Conservation (phyloP, 345 rosid species). For the Brassica nigra region DNA sequence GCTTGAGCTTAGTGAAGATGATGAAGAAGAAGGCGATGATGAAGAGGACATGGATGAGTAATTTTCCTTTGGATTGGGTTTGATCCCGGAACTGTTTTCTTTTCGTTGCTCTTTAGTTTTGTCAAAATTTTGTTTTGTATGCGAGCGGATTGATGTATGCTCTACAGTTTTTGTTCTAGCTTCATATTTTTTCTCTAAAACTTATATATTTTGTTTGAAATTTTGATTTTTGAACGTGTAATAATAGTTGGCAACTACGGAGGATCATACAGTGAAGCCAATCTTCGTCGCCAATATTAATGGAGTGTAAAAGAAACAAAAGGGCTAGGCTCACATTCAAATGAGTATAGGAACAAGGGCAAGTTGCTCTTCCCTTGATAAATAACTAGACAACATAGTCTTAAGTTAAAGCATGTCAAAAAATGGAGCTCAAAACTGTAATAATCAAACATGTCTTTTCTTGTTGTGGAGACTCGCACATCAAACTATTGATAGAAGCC, state of each 20-base stretch:
- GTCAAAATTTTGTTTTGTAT: slow-evolving; percentile 7
- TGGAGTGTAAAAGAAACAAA: not conserved
- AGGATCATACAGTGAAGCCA: not conserved
- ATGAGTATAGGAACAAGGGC: not conserved
- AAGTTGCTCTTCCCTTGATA: not conserved
- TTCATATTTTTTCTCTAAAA: not conserved
- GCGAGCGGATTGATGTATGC: slow-evolving; percentile 6
- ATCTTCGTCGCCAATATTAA: not conserved
- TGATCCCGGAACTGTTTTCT: not conserved
- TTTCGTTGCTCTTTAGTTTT: not conserved
- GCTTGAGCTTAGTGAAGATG: slow-evolving; percentile 48
- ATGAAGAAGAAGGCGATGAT: slow-evolving; percentile 27
- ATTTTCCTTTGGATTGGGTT: slow-evolving; percentile 3
- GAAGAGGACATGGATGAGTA: slow-evolving; percentile 40
- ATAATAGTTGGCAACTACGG: not conserved
- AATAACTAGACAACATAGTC: slow-evolving; percentile 7
- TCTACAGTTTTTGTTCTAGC: slow-evolving; percentile 6
- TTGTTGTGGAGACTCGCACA: slow-evolving; percentile 17
- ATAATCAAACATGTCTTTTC: not conserved
- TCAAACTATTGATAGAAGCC: not conserved
- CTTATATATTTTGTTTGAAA: not conserved
- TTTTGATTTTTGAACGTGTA: not conserved
- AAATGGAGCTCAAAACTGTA: not conserved
- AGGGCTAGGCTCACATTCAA: not conserved
- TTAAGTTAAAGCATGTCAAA: not conserved